Evolutionary conservation across 805 yeast species (phyloP), one percentile per base, ranked within the genome.

Genomic region (Kurtzmaniella fragi): DNA sequence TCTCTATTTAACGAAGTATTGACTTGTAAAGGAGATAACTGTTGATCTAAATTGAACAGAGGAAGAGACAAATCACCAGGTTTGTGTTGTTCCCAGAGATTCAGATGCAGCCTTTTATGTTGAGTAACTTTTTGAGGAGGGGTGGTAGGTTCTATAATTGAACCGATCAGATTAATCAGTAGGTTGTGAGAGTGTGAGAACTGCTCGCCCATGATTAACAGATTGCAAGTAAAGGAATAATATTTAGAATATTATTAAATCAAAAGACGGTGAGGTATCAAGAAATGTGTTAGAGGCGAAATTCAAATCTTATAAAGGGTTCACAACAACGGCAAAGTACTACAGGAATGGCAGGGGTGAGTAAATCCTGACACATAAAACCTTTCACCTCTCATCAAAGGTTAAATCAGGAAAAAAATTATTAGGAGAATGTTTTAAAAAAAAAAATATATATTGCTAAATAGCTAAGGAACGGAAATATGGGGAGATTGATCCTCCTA

Each of bases 121-220:
- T 38, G 32, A 13, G 14, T 13, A 11, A 30, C 15, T 29, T 11
- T 7, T 9, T 1, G 25, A 15, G 78, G 77, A 2, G 80, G 80
- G 3, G 80, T 74, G 31, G 74, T 59, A 7, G 80, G 80, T 47
- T 74, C 80, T 20, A 71, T 62, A 29, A 74, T 42, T 16, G 78
- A 71, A 17, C 57, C 55, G 32, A 67, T 52, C 11, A 73, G 69
- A 46, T 71, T 69, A 47, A 73, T 59, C 32, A 69, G 64, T 37
- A 64, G 53, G 43, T 62, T 71, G 42, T 70, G 71, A 28, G 42
- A 33, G 20, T 32, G 34, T 17, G 39, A 26, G n/a, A 31, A 28
- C 14, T 28, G 30, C n/a, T 28, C 30, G n/a, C 14, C n/a, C 30
- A 28, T 28, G 30, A 33, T 33, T 11, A 33, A 33, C 25, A 20